Conservation (phyloP, 2,329 filamentous ascomycete genomes). For the Fusarium newnesense region DNA sequence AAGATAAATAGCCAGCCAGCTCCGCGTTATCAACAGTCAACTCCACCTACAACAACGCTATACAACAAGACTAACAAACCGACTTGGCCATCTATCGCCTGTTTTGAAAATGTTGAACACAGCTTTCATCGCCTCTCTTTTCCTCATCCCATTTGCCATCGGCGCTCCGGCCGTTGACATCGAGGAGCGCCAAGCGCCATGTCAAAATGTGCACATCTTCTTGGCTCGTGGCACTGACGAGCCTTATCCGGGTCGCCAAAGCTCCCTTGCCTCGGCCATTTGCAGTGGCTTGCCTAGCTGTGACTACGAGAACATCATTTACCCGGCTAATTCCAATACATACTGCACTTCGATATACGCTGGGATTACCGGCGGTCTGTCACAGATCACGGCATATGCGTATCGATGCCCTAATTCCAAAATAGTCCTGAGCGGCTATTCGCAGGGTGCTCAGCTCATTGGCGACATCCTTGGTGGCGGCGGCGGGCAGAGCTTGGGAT, state of each 20-base stretch:
- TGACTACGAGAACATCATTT: neutral
- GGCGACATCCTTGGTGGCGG: neutral
- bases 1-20: neutral
- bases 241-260: neutral
- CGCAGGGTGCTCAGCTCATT: neutral
- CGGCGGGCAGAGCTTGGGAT: neutral
- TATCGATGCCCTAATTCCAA: neutral
- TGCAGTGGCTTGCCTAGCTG: neutral
- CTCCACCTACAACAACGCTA: neutral
- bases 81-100: accelerated
- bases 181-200: neutral
- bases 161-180: neutral
- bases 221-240: neutral
- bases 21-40: neutral
- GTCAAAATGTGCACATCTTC: neutral
- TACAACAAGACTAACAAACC: neutral
- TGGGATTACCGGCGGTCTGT: neutral
- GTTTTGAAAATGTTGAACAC: neutral
- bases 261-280: neutral
- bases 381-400: neutral
- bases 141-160: neutral
- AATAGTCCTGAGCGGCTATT: neutral
- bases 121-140: neutral
- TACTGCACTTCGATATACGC: neutral
- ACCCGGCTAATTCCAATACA: neutral